Evolutionary conservation across 306 rosid species (phyloP).

Genomic region (Casuarina equisetifolia): DNA sequence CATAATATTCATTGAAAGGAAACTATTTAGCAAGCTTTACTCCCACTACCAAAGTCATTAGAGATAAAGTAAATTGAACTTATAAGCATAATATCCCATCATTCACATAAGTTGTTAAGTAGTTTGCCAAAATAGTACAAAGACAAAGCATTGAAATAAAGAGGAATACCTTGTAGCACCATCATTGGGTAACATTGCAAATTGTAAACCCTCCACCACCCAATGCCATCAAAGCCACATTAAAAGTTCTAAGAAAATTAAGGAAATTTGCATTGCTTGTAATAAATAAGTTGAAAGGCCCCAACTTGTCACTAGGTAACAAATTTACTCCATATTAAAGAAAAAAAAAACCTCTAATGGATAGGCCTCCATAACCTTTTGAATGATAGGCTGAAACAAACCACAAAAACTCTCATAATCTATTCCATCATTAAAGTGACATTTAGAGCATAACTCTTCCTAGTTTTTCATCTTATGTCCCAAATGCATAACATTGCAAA

Average conservation of each 20-base stretch:
- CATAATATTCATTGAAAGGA: conserved; percentile 85
- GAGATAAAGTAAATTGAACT: conserved; percentile 33
- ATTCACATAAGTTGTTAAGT: conserved; percentile 4
- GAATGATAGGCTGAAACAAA: conserved; percentile 69
- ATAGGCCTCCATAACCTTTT: conserved; percentile 78
- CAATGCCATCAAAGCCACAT: conserved; percentile 80
- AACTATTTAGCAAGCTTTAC: conserved; percentile 84
- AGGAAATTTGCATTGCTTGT: conserved; percentile 91
- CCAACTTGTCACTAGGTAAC: conserved; percentile 75
- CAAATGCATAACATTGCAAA: conserved; percentile 69
- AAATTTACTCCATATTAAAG: conserved; percentile 94
- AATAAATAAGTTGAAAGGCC: conserved; percentile 89
- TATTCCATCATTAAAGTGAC: conserved; percentile 82
- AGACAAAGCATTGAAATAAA: conserved; percentile 1
- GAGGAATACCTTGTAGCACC: conserved; percentile 82
- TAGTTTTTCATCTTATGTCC: conserved; percentile 50
- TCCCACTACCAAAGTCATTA: conserved; percentile 92
- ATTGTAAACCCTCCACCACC: conserved; percentile 97
- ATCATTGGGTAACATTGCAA: conserved; percentile 89
- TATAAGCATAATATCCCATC: conserved; percentile 11
- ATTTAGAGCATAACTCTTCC: conserved; percentile 79
- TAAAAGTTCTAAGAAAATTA: conserved; percentile 72
- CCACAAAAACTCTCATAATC: conserved; percentile 77
- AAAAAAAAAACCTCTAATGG: conserved; percentile 84
- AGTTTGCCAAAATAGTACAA: conserved; percentile 14